Percentiles rank a stretch among this genome's conserved stretches.
These are phyloP conservation scores for Potentilla sterilis DNA, from an alignment of 306 rosid genomes.

Conservation along the genomic window DNA sequence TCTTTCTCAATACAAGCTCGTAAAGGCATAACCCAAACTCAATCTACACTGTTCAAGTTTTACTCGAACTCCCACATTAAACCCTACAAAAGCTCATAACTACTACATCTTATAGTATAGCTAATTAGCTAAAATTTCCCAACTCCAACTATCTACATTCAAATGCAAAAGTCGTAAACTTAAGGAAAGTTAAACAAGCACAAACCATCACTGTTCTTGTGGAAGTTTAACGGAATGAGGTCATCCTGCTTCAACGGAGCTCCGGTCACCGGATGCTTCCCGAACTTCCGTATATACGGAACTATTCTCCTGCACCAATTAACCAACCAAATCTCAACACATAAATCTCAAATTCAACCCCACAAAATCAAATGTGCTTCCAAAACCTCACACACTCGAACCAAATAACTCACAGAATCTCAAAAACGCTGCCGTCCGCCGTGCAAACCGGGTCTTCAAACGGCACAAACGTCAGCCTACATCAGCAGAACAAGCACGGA, in stretches of 20 bases:
- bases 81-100: not conserved
- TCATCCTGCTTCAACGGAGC: constrained; percentile 65
- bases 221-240: constrained; percentile 78
- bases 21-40: not conserved
- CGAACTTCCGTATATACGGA: constrained; percentile 76
- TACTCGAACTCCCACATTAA: not conserved
- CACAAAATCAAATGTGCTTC: not conserved
- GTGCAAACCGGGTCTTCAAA: constrained; percentile 86
- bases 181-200: not conserved
- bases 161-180: not conserved
- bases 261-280: constrained; percentile 89
- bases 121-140: no score
- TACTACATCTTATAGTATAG: not conserved
- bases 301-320: constrained; percentile 71
- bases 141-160: not conserved
- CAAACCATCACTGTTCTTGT: constrained; percentile 88
- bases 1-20: not conserved
- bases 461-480: constrained; percentile 88
- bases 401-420: constrained; percentile 49
- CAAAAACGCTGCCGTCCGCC: constrained; percentile 78
- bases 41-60: not conserved
- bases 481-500: not conserved
- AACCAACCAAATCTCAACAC: constrained; percentile 12
- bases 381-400: not conserved
- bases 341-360: not conserved